Conservation (phyloP, 1,284 basidiomycete genomes). For the Marasmius sp. region DNA sequence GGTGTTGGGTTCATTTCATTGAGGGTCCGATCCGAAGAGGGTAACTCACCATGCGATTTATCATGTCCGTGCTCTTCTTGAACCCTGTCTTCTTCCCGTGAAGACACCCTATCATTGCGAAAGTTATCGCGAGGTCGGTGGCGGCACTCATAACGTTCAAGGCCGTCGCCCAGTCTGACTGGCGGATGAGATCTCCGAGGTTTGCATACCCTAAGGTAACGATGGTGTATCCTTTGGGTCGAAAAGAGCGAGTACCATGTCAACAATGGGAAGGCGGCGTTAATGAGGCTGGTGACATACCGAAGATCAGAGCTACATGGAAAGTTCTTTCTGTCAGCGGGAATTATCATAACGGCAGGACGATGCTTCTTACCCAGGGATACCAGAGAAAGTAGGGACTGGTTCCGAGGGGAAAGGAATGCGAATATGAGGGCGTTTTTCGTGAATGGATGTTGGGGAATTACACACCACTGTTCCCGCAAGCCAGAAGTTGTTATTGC, state of each 20-base stretch:
- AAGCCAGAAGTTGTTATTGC: neutral
- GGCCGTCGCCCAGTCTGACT: neutral
- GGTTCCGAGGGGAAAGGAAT: neutral
- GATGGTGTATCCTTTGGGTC: neutral
- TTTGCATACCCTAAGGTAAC: neutral
- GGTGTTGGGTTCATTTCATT: too few relatives aligned
- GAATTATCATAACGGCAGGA: neutral
- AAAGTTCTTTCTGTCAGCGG: neutral
- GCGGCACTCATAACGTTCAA: neutral
- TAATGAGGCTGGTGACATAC: neutral
- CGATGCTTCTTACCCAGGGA: neutral
- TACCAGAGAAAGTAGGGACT: neutral
- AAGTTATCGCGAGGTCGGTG: neutral
- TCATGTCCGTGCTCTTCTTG: neutral
- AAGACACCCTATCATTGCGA: constrained; percentile 1
- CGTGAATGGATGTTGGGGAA: neutral
- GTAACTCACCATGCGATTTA: neutral
- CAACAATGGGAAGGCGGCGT: neutral
- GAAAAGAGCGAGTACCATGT: too few relatives aligned
- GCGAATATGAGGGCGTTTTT: neutral
- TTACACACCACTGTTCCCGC: neutral
- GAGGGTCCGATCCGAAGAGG: neutral
- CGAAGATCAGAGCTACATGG: neutral
- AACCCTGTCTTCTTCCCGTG: constrained; percentile 2
- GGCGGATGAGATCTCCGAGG: neutral